Evolutionary conservation across 441 rosid species (phyloP).

Genomic region (Pelargonium fulgidum): DNA sequence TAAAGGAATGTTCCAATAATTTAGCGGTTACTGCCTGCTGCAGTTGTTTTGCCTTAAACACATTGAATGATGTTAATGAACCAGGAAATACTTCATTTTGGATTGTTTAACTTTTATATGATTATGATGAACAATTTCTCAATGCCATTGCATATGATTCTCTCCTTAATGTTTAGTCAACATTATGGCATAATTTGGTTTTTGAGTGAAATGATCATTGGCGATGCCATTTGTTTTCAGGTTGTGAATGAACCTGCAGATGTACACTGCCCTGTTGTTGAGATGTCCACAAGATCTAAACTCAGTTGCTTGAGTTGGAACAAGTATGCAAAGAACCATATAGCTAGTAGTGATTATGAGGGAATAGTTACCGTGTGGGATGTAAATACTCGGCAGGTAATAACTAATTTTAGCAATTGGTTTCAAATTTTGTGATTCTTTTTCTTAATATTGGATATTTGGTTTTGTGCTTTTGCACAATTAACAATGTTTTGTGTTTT

Average conservation of each 20-base stretch:
- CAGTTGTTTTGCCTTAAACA: background rate
- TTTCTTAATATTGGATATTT: slow-evolving; percentile 5
- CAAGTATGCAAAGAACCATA: slow-evolving; percentile 80
- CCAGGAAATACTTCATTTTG: slow-evolving; percentile 6
- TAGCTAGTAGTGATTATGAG: slow-evolving; percentile 98
- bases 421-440: background rate
- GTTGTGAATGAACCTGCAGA: slow-evolving; percentile 79
- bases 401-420: background rate
- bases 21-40: background rate
- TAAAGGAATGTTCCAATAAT: background rate
- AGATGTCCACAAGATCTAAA: slow-evolving; percentile 95
- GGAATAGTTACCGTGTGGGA: slow-evolving; percentile 99
- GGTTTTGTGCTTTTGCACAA: background rate
- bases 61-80: slow-evolving; percentile 2
- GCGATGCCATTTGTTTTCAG: slow-evolving; percentile 37
- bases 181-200: background rate
- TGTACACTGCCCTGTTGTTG: slow-evolving; percentile 83
- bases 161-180: background rate
- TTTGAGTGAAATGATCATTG: background rate
- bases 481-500: background rate
- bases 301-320: slow-evolving; percentile 99
- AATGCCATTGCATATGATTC: slow-evolving; percentile 1
- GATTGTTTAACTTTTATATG: slow-evolving; percentile 1
- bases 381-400: slow-evolving; percentile 90
- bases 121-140: background rate